These are phyloP conservation scores for Penicillium hesseltinei DNA, from an alignment of 2,329 filamentous ascomycete genomes.

Conservation along the genomic window DNA sequence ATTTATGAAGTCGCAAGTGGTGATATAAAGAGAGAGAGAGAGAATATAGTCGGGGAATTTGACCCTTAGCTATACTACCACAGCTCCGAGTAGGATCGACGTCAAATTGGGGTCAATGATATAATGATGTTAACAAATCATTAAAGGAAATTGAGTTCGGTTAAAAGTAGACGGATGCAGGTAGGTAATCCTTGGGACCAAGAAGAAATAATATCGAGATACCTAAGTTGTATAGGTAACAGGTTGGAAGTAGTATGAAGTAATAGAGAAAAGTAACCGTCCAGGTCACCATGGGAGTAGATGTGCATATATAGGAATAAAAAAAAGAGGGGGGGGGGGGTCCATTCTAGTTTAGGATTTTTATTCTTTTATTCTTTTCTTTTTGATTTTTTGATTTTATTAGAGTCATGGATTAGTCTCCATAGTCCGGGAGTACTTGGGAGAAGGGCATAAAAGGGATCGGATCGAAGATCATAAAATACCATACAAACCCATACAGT, in stretches of 20 bases:
- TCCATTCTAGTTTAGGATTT: neutral
- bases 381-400: neutral
- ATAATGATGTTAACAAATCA: slow-evolving; percentile 21
- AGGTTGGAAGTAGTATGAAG: neutral
- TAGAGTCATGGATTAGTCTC: neutral
- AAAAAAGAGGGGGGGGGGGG: neutral
- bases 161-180: slow-evolving; percentile 5
- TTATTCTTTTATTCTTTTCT: slow-evolving; percentile 5
- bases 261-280: neutral
- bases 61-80: slow-evolving; percentile 23
- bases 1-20: slow-evolving; percentile 14
- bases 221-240: neutral
- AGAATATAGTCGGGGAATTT: neutral
- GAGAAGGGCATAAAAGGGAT: neutral
- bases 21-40: neutral
- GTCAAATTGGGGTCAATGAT: slow-evolving; percentile 29
- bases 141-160: slow-evolving; percentile 13
- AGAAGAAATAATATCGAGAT: neutral
- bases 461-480: slow-evolving; percentile 1
- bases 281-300: neutral
- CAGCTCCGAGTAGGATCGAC: slow-evolving; percentile 24
- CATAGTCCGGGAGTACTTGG: neutral
- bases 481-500: neutral
- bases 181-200: neutral
- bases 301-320: slow-evolving; percentile 3